phyloP scores from a whole-genome alignment of 2,329 filamentous ascomycete genomes.

The Ascochyta koolunga region DNA sequence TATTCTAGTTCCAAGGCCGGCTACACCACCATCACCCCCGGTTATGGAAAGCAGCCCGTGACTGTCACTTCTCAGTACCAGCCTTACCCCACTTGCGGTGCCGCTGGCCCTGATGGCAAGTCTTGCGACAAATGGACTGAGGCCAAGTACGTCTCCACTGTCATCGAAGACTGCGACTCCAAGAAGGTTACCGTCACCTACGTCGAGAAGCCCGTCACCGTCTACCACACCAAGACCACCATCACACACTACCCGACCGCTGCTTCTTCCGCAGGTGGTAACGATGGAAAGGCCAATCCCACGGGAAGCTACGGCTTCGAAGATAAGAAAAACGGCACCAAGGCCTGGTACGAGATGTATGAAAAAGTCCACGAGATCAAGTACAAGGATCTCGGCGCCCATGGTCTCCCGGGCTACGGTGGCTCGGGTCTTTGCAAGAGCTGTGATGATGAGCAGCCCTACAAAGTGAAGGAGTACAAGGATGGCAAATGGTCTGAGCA shows the following conservation, averaged over 20 bases:
- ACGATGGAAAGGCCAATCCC: conserved; percentile 3
- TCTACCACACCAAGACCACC: conserved; percentile 38
- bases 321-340: conserved; percentile 21
- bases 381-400: conserved; percentile 39
- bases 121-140: conserved; percentile 29
- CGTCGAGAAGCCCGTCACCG: conserved; percentile 32
- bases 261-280: conserved; percentile 19
- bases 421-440: conserved; percentile 38
- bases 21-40: conserved; percentile 39
- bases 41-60: conserved; percentile 32
- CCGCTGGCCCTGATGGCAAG: conserved; percentile 11
- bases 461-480: conserved; percentile 39
- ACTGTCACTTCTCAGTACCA: conserved; percentile 44
- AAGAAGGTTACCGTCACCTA: conserved; percentile 35
- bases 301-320: conserved; percentile 15
- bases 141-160: conserved; percentile 36
- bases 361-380: conserved; percentile 36
- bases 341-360: conserved; percentile 38
- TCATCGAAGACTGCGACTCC: conserved; percentile 34
- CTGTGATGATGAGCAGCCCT: conserved; percentile 32
- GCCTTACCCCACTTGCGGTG: conserved; percentile 36
- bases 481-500: conserved; percentile 39
- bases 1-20: conserved; percentile 18
- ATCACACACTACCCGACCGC: conserved; percentile 28
- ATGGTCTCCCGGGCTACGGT: conserved; percentile 34